Conservation (phyloP, 768 basidiomycete genomes). For the Phlegmacium glaucopus region DNA sequence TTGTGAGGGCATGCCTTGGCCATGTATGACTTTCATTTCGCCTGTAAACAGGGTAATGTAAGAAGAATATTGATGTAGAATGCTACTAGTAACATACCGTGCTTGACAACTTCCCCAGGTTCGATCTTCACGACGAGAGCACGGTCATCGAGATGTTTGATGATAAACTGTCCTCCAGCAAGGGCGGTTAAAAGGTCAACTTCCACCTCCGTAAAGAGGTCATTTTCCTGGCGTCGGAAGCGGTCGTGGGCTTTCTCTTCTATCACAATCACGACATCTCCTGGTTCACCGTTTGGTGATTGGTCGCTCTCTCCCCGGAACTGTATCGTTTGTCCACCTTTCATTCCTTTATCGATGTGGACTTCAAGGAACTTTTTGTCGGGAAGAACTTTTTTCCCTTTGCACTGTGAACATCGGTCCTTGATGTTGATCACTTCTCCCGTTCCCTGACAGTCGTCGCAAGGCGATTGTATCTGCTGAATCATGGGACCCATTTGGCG, state of each 20-base stretch:
- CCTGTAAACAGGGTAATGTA: slow-evolving; percentile 33
- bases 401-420: slow-evolving; percentile 89
- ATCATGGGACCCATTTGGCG: slow-evolving; percentile 99
- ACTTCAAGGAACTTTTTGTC: slow-evolving; percentile 99
- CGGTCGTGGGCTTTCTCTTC: slow-evolving; percentile 90
- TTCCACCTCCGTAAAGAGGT: slow-evolving; percentile 84
- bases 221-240: slow-evolving; percentile 87
- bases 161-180: slow-evolving; percentile 85
- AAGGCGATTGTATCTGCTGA: slow-evolving; percentile 95
- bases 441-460: slow-evolving; percentile 90
- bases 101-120: slow-evolving; percentile 90
- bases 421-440: slow-evolving; percentile 94
- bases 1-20: slow-evolving; percentile 98
- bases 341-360: slow-evolving; percentile 98
- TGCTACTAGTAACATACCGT: slow-evolving; percentile 54
- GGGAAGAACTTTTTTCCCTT: slow-evolving; percentile 90
- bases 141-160: slow-evolving; percentile 93
- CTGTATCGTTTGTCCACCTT: slow-evolving; percentile 84
- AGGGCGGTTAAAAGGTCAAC: slow-evolving; percentile 92
- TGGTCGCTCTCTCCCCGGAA: slow-evolving; percentile 93
- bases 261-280: slow-evolving; percentile 92
- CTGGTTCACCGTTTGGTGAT: slow-evolving; percentile 82
- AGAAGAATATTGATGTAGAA: slow-evolving; percentile 2
- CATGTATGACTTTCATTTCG: slow-evolving; percentile 84
- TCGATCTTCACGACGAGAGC: slow-evolving; percentile 78